A percentile compares a stretch with the other conserved stretches of the same genome.
Evolutionary conservation across 2,329 filamentous ascomycete genomes (phyloP).

Genomic region (Daldinia sp.): DNA sequence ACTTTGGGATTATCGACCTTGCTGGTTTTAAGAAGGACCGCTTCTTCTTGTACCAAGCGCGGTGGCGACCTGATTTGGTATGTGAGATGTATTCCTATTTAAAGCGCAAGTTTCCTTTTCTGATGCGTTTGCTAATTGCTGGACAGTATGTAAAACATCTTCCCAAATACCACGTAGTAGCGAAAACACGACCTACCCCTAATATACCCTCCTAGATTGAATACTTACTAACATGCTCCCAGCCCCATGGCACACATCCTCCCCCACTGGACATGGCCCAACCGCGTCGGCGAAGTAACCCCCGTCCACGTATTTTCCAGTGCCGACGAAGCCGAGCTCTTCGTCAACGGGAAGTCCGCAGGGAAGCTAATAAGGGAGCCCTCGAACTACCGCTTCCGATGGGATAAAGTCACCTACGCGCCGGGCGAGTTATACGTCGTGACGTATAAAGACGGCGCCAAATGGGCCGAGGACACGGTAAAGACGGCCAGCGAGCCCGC

Average conservation of each 20-base stretch:
- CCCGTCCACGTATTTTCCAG: conserved; percentile 62
- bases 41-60: conserved; percentile 63
- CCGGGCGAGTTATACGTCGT: conserved; percentile 58
- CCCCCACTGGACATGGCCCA: conserved; percentile 51
- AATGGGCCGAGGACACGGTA: conserved; percentile 55
- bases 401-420: conserved; percentile 59
- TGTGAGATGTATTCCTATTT: conserved; percentile 44
- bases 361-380: conserved; percentile 49
- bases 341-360: conserved; percentile 58
- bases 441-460: conserved; percentile 55
- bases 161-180: neutral
- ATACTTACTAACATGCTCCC: conserved; percentile 1
- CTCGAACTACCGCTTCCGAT: conserved; percentile 53
- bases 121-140: conserved; percentile 2
- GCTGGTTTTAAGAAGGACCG: conserved; percentile 66
- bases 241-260: conserved; percentile 44
- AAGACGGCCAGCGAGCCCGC: conserved; percentile 52
- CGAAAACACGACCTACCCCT: neutral
- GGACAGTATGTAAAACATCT: conserved; percentile 12
- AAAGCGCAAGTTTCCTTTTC: conserved; percentile 47
- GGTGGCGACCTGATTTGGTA: conserved; percentile 56
- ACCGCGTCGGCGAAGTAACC: conserved; percentile 55
- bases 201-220: neutral
- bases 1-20: conserved; percentile 65
- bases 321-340: conserved; percentile 62